Evolutionary conservation across 495 filamentous ascomycete genomes (phyloP), one percentile per base, ranked within the genome.

Genomic region (Entonaema liquescens): DNA sequence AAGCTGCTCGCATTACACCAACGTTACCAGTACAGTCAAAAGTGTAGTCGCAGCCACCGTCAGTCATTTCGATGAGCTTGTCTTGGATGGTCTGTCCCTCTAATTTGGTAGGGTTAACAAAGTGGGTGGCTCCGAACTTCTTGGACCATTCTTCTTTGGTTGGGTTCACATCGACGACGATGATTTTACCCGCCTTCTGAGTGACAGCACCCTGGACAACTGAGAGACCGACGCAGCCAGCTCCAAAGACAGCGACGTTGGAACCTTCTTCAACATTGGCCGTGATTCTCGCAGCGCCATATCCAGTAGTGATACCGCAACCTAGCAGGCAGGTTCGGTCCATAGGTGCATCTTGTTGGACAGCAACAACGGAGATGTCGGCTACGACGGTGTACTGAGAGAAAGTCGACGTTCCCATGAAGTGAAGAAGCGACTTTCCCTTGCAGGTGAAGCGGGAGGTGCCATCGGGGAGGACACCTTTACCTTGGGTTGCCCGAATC

Each of bases 1-100:
- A 88, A 50, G 95, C 95, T 29, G 92, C 92, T 65, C 95, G 88
- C 95, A 99, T 99, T 36, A 99, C 95, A 58, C 90, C 87, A 26
- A 97, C 94, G 75, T 98, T 98, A 19, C 95, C 95, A 4, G 95
- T 99, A 84, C 95, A 99, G 83, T 99, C 95, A 77, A 99, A 99
- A 53, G 95, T 99, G 83, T 98, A 99, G 83, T 99, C 95, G 77
- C 94, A 95, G 17, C 95, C 95, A 65, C 95, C 95, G 78, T 99
- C 95, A n/a, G 95, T 99, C 91, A 98, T 93, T 83, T 98, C 95
- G 71, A 98, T 90, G 63, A 99, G 85, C 82, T 92, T 86, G 74
- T 96, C 93, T 79, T 96, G 92, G 64, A 98, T 91, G 61, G 85
- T 93, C 86, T 93, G 88, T 54, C 87, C 87, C 54, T 86, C 82